These are phyloP conservation scores for Pleurostoma richardsiae DNA, from an alignment of 2,329 filamentous ascomycete species.

Conservation along the genomic window DNA sequence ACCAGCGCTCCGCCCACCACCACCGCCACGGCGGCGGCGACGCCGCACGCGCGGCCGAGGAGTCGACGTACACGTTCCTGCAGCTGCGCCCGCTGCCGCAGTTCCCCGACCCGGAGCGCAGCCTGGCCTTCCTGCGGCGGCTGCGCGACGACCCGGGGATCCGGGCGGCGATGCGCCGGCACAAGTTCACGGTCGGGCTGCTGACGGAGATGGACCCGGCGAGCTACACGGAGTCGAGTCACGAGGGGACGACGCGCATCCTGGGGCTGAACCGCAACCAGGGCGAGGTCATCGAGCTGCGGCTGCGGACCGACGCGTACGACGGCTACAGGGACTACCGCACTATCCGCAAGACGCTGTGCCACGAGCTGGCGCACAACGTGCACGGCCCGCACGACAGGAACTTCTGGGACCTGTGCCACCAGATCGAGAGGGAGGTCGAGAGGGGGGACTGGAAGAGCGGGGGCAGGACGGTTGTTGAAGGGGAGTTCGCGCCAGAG, in stretches of 20 bases:
- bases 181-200: conserved; percentile 78
- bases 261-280: conserved; percentile 82
- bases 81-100: conserved; percentile 69
- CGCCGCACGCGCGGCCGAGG: conserved; percentile 39
- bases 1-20: conserved; percentile 3
- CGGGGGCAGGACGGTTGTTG: conserved; percentile 61
- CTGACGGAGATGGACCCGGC: conserved; percentile 95
- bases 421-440: conserved; percentile 83
- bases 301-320: conserved; percentile 87
- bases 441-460: conserved; percentile 72
- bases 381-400: conserved; percentile 79
- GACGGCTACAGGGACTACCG: conserved; percentile 93
- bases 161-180: conserved; percentile 73
- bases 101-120: conserved; percentile 70
- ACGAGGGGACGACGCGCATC: conserved; percentile 69
- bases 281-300: conserved; percentile 85
- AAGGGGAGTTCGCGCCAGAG: conserved; percentile 55
- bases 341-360: conserved; percentile 85
- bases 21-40: conserved; percentile 14
- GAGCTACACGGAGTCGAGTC: conserved; percentile 65
- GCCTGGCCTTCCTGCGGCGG: conserved; percentile 66
- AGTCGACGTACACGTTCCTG: conserved; percentile 74
- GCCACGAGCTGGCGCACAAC: conserved; percentile 93
- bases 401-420: conserved; percentile 85
- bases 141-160: conserved; percentile 83